These are phyloP conservation scores for Pilasporangium apinafurcum DNA, from an alignment of 352 stramenopile genomes.

Conservation along the genomic window DNA sequence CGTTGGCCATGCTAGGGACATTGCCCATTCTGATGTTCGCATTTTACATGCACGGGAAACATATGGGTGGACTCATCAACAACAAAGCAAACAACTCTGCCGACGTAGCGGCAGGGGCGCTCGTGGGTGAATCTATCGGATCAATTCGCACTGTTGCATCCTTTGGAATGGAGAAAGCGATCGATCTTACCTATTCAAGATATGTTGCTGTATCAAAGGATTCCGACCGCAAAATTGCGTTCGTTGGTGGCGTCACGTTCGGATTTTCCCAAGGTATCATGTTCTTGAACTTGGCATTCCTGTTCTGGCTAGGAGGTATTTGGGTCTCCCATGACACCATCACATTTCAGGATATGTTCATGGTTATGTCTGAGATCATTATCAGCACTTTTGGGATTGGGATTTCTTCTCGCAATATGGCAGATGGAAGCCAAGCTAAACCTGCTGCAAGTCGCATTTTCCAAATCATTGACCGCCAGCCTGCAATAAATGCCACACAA, in stretches of 20 bases:
- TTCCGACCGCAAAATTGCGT: slow-evolving; percentile 19
- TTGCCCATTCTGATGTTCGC: slow-evolving; percentile 16
- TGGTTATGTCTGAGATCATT: slow-evolving; percentile 28
- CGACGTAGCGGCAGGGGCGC: slow-evolving; percentile 20
- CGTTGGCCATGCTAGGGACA: slow-evolving; percentile 26
- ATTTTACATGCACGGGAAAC: slow-evolving; percentile 35
- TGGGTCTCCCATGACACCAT: slow-evolving; percentile 31
- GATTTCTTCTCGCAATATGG: slow-evolving; percentile 16
- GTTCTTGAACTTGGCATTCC: slow-evolving; percentile 41
- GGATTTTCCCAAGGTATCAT: slow-evolving; percentile 52
- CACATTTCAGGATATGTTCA: slow-evolving; percentile 36
- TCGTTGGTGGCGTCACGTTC: slow-evolving; percentile 37
- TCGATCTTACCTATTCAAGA: slow-evolving; percentile 8
- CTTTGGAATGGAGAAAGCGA: slow-evolving; percentile 22
- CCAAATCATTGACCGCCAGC: slow-evolving; percentile 39
- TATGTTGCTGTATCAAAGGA: slow-evolving; percentile 19
- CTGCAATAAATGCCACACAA: slow-evolving; percentile 5
- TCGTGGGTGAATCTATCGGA: slow-evolving; percentile 37
- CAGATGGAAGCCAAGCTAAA: slow-evolving; percentile 23
- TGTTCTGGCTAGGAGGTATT: slow-evolving; percentile 55
- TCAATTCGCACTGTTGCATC: slow-evolving; percentile 49
- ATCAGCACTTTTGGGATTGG: slow-evolving; percentile 26
- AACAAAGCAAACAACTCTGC: slow-evolving; percentile 37
- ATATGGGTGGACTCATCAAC: slow-evolving; percentile 22
- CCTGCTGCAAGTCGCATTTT: slow-evolving; percentile 26